Evolutionary conservation across 2,329 filamentous ascomycete genomes (phyloP).

Genomic region (Trichoderma afroharzianum): DNA sequence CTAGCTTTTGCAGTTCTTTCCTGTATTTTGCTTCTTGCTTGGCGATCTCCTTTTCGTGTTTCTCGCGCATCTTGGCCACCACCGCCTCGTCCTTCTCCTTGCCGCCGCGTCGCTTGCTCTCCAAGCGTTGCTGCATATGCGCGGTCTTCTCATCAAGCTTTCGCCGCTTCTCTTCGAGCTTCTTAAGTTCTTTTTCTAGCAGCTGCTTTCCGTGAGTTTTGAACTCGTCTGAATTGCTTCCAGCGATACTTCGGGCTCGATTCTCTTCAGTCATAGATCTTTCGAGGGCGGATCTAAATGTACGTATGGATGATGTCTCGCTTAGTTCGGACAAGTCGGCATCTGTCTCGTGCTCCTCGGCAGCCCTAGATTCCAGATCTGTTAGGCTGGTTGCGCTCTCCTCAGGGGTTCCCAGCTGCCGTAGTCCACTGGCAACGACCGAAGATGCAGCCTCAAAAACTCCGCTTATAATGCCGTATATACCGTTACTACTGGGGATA

Average conservation of each 20-base stretch:
- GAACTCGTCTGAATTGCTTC: conserved; percentile 39
- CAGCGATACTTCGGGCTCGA: conserved; percentile 24
- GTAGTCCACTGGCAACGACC: conserved; percentile 38
- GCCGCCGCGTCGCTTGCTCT: conserved; percentile 44
- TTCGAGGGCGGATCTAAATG: conserved; percentile 49
- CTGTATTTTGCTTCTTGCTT: conserved; percentile 66
- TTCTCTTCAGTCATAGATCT: conserved; percentile 30
- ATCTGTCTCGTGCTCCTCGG: conserved; percentile 28
- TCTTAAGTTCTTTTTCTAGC: conserved; percentile 60
- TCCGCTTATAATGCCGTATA: conserved; percentile 55
- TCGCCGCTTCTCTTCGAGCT: conserved; percentile 56
- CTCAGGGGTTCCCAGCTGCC: conserved; percentile 28
- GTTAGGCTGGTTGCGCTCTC: conserved; percentile 27
- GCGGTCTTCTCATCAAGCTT: conserved; percentile 62
- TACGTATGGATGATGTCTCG: conserved; percentile 45
- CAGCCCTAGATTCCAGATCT: conserved; percentile 24
- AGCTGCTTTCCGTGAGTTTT: conserved; percentile 27
- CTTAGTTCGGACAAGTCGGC: conserved; percentile 28
- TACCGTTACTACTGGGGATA: conserved; percentile 41
- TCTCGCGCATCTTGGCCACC: conserved; percentile 57
- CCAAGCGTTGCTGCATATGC: conserved; percentile 49
- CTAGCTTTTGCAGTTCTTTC: conserved; percentile 60
- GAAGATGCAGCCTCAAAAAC: conserved; percentile 51
- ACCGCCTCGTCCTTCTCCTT: conserved; percentile 48
- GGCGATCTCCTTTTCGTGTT: conserved; percentile 59